Conservation (phyloP, 202 grass and related monocot genomes). For the Digitaria exilis region DNA sequence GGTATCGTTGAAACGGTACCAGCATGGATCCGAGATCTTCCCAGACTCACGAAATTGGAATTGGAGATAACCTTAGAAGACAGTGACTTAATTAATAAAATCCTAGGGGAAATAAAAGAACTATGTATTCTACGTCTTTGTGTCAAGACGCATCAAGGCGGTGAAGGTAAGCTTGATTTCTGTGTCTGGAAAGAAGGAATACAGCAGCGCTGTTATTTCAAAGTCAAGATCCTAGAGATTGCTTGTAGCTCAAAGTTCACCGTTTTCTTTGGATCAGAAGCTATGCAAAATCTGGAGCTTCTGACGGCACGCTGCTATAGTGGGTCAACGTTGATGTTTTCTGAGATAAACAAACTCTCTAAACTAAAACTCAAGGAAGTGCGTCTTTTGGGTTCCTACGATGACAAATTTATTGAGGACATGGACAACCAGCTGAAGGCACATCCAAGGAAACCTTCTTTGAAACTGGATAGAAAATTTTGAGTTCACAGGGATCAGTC, state of each 20-base stretch:
- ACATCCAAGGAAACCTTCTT: neutral
- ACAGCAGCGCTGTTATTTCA: neutral
- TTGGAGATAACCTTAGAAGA: neutral
- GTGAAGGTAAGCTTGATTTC: neutral
- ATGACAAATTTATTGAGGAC: neutral
- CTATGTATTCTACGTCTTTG: neutral
- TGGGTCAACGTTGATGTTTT: neutral
- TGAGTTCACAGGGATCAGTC: too few species aligned
- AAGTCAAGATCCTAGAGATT: neutral
- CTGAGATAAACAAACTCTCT: neutral
- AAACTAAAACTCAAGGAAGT: conserved; percentile 10
- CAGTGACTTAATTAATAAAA: neutral
- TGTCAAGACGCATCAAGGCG: neutral
- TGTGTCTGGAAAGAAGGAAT: too few species aligned
- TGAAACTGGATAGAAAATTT: neutral
- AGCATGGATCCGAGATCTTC: neutral
- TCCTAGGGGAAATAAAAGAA: neutral
- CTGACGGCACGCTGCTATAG: neutral
- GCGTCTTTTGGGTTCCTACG: neutral
- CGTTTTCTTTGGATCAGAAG: neutral
- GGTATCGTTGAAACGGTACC: neutral
- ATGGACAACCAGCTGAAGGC: neutral
- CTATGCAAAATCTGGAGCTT: conserved; percentile 3
- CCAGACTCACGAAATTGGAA: neutral
- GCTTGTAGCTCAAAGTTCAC: neutral